Base-by-base conservation (phyloP, 192 early-diverging fungal genomes). In the Coemansia sp. region DNA sequence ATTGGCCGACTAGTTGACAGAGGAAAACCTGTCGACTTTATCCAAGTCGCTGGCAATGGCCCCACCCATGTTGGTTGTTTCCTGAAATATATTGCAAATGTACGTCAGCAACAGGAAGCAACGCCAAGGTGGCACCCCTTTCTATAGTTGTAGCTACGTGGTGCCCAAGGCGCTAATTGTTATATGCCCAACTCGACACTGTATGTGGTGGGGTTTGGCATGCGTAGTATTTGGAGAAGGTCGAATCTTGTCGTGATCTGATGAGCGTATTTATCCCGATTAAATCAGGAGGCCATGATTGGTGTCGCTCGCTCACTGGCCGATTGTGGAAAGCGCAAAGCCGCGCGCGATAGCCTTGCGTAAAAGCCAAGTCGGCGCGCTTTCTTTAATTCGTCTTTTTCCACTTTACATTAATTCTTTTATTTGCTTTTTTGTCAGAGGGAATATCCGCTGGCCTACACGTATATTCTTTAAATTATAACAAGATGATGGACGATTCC, bases 401-500 rank as follows among this genome's bases (percentile, higher is more conserved):
- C 10, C 36, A 17, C 36, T 62, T 45, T 42, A 31, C 27, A 34
- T 34, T 59, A 44, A 33, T 45, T 33, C 19, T 57, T 40, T 27
- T 19, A 33, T 31, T 53, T 56, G 16, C 24, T 67, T 13, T 36
- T 61, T 68, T 34, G 54, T n/a, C 54, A 42, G 21, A 37, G 45
- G 33, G 35, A 63, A 57, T 57, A 57, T n/a, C 29, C 54, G 54
- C 42, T 17, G 27, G 41, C 27, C 27, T 45, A 40, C 13, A 34
- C 31, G 45, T 27, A 45, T 40, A 17, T 63, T 50, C 0, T 34
- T 61, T 45, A 34, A 67, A 56, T 35, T 37, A 27, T 36, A 59
- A 29, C 63, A 45, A 81, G 68, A 82, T 82, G 79, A 82, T 82
- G 79, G 74, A 75, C 61, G 79, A 82, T 66, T 73, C 71, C 17